Conservation (phyloP, 1,284 basidiomycete species). For the Hypsizygus ulmarius region DNA sequence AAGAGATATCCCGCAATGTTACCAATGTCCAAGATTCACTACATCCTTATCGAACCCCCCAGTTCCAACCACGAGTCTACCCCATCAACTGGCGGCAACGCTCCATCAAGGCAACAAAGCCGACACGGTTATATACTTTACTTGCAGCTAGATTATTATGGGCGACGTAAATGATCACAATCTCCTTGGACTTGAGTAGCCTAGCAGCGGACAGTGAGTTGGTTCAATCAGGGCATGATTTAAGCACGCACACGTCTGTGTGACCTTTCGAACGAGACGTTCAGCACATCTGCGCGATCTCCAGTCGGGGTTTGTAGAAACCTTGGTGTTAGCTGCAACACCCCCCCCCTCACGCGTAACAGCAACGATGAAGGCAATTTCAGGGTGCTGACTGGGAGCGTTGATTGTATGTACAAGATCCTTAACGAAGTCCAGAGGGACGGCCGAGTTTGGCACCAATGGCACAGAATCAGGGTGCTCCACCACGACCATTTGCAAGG, state of each 20-base stretch:
- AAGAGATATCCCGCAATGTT: background rate
- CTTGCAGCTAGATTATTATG: constrained; percentile 15
- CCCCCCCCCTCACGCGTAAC: constrained; percentile 11
- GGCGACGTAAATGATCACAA: constrained; percentile 16
- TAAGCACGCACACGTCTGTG: constrained; percentile 6
- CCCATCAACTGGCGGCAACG: constrained; percentile 1
- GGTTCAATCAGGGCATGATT: background rate
- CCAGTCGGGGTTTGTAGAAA: constrained; percentile 15
- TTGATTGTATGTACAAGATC: constrained; percentile 11
- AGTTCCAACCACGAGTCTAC: constrained; percentile 15
- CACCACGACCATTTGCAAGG: background rate
- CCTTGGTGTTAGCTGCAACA: constrained; percentile 15
- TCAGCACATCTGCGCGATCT: constrained; percentile 14
- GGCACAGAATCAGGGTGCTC: too few species aligned
- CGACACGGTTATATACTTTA: constrained; percentile 16
- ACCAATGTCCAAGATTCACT: constrained; percentile 15
- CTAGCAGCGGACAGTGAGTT: background rate
- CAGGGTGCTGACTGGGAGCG: background rate
- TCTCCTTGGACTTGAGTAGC: constrained; percentile 13
- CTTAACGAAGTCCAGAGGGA: too few species aligned
- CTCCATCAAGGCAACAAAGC: constrained; percentile 12
- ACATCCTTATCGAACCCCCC: constrained; percentile 12
- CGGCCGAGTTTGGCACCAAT: too few species aligned
- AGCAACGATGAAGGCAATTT: constrained; percentile 15
- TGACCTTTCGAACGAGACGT: constrained; percentile 16